Evolutionary conservation across 345 rosid genomes (phyloP), one percentile per base, ranked within the genome.

Genomic region (Euphorbia tirucalli): DNA sequence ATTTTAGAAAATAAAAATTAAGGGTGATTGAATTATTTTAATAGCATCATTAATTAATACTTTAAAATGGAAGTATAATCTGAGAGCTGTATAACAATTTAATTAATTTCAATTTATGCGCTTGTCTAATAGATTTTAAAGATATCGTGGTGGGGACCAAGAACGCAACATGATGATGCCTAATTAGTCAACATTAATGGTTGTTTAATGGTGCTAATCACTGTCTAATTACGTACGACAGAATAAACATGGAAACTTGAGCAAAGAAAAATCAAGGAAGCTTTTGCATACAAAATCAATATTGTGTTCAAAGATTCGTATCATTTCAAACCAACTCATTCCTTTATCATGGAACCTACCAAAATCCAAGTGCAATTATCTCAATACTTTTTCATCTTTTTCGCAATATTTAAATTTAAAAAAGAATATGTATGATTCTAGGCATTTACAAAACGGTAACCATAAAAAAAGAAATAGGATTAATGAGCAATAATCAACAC

Each of bases 181-280:
- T 44, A 44, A 46, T 65, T 27, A 65, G 37, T 65, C 69, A 44
- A 65, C 37, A 65, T 65, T 44, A 44, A 43, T 65, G 25, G 32
- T 65, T 22, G 35, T 28, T 22, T 24, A 2, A 44, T 14, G n/a
- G 35, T 43, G 54, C 55, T 65, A 24, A 65, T 43, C 55, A 65
- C 15, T 65, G 69, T 65, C 37, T 65, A 65, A 27, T 64, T 31
- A 63, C 2, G 14, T 11, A 11, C 25, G 4, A 2, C 54, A 64
- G 2, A 44, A 2, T 64, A 43, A 22, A 21, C 11, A n/a, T 25
- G 56, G 2, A 44, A 65, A 5, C 52, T 25, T 14, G 27, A 44
- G 5, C 31, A 43, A 43, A 0, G 30, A 22, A 21, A 27, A 14
- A 5, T 24, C 14, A 58, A 58, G 19, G 18, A 58, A 58, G 62